Base-by-base conservation (phyloP, 78 protist species). In the Planoprotostelium fungivorum region DNA sequence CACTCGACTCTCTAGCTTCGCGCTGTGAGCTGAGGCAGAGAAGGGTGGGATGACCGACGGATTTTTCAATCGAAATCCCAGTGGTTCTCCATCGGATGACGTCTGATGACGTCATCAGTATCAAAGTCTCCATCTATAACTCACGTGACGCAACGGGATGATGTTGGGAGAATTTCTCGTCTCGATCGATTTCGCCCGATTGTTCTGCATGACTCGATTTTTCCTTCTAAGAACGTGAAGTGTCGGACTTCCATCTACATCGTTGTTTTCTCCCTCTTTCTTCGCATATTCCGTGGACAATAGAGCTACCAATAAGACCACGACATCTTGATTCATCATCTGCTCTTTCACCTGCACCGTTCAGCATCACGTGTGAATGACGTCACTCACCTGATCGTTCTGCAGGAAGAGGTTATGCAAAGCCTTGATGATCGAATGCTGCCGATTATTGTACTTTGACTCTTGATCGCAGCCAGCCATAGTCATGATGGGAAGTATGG, bases 381-480 rank as follows among this genome's bases (percentile, higher is more conserved):
- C 16, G 16, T 51, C 73, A 51, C 73, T 85, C 85, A 92, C 89
- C 28, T 73, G 87, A 37, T 92, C 94, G 38, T 86, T 39, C 84
- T 85, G 89, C 63, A 91, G 38, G 35, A 92, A 92, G 0, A 89
- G 83, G 35, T 92, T 85, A 37, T 92, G 94, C 36, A 92, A 85
- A 83, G 90, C 87, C 39, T 92, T 92, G 29, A 92, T 86, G 83
- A 92, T 39, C 10, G 36, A 84, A 34, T 92, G 94, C 35, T 92
- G 94, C 73, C 73, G 5, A 16, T 51, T 51, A 16, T 51, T 51
- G 5, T 5, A 5, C 31, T 51, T 5, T 51, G 73, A 51, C 5
- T 51, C 73, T 5, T 25, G 5, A 51, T 51, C 73, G 16, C 73
- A 51, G 16, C 73, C 73, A 51, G 73, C 73, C 73, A 51, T 25